phyloP scores from a whole-genome alignment of 2,329 filamentous ascomycete genomes.

The Fusarium redolens region DNA sequence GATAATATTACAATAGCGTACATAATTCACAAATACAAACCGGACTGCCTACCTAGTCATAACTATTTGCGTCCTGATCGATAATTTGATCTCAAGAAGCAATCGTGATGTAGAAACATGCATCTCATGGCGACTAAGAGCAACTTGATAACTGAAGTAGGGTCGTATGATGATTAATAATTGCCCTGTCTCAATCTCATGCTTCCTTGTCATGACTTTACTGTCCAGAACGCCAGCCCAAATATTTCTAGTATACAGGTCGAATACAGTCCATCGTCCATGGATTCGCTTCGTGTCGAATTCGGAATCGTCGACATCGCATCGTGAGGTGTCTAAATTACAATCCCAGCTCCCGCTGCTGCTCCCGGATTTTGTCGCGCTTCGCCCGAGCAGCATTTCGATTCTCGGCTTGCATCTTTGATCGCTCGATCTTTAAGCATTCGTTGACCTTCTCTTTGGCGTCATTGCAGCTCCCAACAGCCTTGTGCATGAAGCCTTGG shows the following conservation, averaged over 20 bases:
- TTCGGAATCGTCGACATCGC: conserved; percentile 5
- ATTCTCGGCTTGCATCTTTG: conserved; percentile 82
- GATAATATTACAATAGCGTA: not conserved
- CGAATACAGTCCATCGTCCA: not conserved
- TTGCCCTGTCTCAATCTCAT: conserved; percentile 18
- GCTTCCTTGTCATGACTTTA: conserved; percentile 1
- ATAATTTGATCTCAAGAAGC: not conserved
- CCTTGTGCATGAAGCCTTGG: conserved; percentile 91
- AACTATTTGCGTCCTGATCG: not conserved
- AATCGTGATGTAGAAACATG: not conserved
- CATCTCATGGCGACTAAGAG: not conserved
- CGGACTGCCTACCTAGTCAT: not conserved
- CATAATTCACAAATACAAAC: not conserved
- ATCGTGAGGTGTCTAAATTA: conserved; percentile 33
- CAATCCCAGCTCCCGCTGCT: conserved; percentile 68
- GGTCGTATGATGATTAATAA: conserved; percentile 6
- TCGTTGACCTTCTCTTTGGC: conserved; percentile 85
- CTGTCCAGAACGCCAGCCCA: conserved; percentile 27
- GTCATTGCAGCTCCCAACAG: conserved; percentile 88
- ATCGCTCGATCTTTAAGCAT: conserved; percentile 84
- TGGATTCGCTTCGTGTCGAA: not conserved
- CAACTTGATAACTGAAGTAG: not conserved
- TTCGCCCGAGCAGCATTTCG: conserved; percentile 75
- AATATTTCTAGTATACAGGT: conserved; percentile 26
- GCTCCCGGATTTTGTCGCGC: conserved; percentile 76